Conservation (phyloP, 192 early-diverging fungal species). For the Piromyces finnis region DNA sequence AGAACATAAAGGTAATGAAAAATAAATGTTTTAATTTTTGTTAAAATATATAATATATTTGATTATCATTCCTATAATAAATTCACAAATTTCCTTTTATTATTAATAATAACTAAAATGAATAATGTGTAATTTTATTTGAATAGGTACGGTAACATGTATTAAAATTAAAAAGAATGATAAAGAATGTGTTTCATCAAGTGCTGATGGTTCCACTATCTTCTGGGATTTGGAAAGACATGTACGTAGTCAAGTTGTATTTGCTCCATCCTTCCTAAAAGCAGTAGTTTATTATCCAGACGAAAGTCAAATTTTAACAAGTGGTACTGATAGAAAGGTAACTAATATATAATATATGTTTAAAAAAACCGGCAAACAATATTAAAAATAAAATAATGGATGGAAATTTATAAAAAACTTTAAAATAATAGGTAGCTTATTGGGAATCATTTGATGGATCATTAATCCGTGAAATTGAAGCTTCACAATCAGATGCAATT, state of each 20-base stretch:
- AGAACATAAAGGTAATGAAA: conserved; percentile 43
- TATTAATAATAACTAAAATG: no score
- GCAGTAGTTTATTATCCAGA: conserved; percentile 33
- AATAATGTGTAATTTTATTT: no score
- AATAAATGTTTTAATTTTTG: no score
- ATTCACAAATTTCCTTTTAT: no score
- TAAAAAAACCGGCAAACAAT: no score
- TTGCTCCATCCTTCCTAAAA: conserved; percentile 40
- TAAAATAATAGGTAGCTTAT: conserved; percentile 25
- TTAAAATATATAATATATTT: no score
- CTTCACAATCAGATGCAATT: conserved; percentile 33
- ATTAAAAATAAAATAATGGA: no score
- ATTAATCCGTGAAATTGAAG: conserved; percentile 36
- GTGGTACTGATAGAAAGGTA: conserved; percentile 39
- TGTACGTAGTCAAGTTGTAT: conserved; percentile 41
- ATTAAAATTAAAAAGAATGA: conserved; percentile 39
- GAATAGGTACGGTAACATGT: conserved; percentile 31
- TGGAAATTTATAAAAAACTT: no score
- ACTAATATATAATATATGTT: neutral
- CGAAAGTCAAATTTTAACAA: conserved; percentile 31
- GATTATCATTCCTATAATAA: no score
- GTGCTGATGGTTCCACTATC: conserved; percentile 32
- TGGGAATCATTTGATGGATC: conserved; percentile 43
- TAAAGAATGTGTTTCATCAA: conserved; percentile 31
- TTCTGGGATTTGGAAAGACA: conserved; percentile 38